Evolutionary conservation across 352 stramenopile genomes (phyloP).

Genomic region (Peronospora destructor): DNA sequence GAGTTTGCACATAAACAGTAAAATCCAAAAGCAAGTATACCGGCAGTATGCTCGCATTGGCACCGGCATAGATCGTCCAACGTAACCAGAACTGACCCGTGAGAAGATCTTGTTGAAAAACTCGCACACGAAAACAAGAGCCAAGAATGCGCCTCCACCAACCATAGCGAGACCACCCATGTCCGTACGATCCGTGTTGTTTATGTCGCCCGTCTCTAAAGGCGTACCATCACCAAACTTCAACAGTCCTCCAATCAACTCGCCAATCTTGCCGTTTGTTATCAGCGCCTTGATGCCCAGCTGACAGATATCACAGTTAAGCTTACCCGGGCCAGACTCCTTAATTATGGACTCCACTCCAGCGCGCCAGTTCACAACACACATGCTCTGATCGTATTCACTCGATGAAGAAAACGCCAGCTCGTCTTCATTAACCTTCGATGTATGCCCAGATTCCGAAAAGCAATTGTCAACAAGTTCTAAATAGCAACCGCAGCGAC

Average conservation of each 20-base stretch:
- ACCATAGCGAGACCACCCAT: slow-evolving; percentile 56
- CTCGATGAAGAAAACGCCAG: slow-evolving; percentile 22
- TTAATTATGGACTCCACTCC: slow-evolving; percentile 50
- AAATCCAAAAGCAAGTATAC: slow-evolving; percentile 80
- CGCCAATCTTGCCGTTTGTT: slow-evolving; percentile 54
- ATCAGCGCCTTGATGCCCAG: slow-evolving; percentile 62
- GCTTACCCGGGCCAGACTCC: slow-evolving; percentile 36
- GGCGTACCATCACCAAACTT: slow-evolving; percentile 32
- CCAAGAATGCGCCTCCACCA: slow-evolving; percentile 41
- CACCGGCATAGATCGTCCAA: slow-evolving; percentile 69
- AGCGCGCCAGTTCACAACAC: slow-evolving; percentile 44
- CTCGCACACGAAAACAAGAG: slow-evolving; percentile 51
- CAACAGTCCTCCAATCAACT: slow-evolving; percentile 48
- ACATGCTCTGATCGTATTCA: slow-evolving; percentile 61
- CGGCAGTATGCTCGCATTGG: slow-evolving; percentile 61
- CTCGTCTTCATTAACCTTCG: slow-evolving; percentile 32
- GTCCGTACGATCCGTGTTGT: slow-evolving; percentile 39
- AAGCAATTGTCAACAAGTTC: slow-evolving; percentile 64
- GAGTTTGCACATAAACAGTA: slow-evolving; percentile 68
- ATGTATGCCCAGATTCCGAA: slow-evolving; percentile 37
- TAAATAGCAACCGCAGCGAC: slow-evolving; percentile 66
- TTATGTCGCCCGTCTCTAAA: slow-evolving; percentile 18
- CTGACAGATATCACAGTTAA: slow-evolving; percentile 76
- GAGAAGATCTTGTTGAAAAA: slow-evolving; percentile 69
- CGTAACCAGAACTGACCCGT: slow-evolving; percentile 59